Evolutionary conservation across 169 alveolate species (phyloP).

Genomic region (Babesia bovis): DNA sequence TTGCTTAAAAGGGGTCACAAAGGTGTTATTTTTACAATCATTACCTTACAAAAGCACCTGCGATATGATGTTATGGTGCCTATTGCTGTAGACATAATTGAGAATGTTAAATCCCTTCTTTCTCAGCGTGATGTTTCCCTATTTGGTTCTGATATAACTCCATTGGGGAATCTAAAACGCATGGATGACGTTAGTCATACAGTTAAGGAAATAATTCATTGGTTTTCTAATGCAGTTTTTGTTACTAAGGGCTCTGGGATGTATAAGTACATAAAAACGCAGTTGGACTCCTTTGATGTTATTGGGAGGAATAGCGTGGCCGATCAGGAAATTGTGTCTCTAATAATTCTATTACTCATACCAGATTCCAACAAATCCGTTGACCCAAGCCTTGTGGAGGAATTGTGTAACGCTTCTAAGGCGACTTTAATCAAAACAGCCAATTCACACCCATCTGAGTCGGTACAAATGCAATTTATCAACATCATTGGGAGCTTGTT

Average conservation of each 20-base stretch:
- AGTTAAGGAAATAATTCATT: constrained; percentile 26
- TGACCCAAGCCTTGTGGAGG: neutral
- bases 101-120: neutral
- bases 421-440: constrained; percentile 13
- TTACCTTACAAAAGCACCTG: constrained; percentile 2
- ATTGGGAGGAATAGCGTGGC: constrained; percentile 2
- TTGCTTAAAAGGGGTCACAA: constrained; percentile 25
- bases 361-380: neutral
- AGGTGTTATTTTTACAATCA: constrained; percentile 1
- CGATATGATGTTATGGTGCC: neutral
- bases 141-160: constrained; percentile 11
- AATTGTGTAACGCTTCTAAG: neutral
- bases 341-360: neutral
- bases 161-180: neutral
- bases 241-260: neutral
- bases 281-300: neutral
- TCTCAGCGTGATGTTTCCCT: constrained; percentile 5
- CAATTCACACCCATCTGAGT: constrained; percentile 23
- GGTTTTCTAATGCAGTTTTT: constrained; percentile 7
- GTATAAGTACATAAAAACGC: neutral
- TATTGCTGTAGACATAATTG: constrained; percentile 4
- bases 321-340: constrained; percentile 1
- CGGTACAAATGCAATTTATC: constrained; percentile 10
- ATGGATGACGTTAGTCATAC: neutral
- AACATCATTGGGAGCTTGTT: constrained; percentile 18